These are phyloP conservation scores for Trichopus zeylanicus DNA, from an alignment of 116 monocot species.

Conservation along the genomic window DNA sequence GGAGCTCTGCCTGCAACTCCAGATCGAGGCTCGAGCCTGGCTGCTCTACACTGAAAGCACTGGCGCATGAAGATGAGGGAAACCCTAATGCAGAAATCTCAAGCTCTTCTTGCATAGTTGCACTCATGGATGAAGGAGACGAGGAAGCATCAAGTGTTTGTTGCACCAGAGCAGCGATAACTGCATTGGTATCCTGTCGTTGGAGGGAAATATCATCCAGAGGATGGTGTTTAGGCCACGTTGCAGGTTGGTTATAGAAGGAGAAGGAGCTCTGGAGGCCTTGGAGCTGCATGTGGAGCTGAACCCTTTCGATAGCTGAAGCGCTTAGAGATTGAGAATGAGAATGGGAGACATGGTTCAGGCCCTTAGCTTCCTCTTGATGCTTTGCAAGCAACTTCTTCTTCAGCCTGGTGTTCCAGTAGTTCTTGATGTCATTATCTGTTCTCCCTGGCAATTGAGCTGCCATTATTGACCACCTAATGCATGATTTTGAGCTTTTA, in stretches of 20 bases:
- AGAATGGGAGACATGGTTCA: background rate
- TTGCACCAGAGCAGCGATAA: background rate
- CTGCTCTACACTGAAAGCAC: background rate
- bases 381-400: conserved; percentile 59
- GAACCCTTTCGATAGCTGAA: conserved; percentile 63
- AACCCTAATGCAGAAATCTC: background rate
- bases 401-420: conserved; percentile 83
- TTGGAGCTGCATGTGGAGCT: conserved; percentile 63
- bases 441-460: conserved; percentile 76
- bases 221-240: conserved; percentile 23
- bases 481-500: background rate
- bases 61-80: conserved; percentile 2
- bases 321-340: conserved; percentile 29
- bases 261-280: conserved; percentile 35
- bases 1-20: conserved; percentile 21
- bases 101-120: conserved; percentile 1
- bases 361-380: no score
- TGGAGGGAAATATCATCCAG: conserved; percentile 9
- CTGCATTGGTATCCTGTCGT: conserved; percentile 3
- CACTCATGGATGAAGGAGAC: background rate
- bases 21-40: no score
- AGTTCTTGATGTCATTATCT: conserved; percentile 73
- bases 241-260: conserved; percentile 34
- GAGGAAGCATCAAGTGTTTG: background rate
- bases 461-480: conserved; percentile 84